Evolutionary conservation across 441 rosid genomes (phyloP), one percentile per base, ranked within the genome.

Genomic region (Mallotus repandus): DNA sequence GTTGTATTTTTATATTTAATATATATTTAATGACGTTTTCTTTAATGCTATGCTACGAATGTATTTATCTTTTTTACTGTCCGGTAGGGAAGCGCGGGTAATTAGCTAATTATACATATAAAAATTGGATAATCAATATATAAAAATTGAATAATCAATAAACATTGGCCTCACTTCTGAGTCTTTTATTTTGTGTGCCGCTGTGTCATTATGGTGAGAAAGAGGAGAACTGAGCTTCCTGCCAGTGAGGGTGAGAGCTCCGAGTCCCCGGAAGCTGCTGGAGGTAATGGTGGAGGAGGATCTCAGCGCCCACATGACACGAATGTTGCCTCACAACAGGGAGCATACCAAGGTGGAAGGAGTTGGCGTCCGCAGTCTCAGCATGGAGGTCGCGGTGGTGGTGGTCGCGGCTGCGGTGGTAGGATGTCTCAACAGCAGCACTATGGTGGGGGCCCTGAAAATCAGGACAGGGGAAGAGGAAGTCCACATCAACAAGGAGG

Each of bases 391-490:
- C 84, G 75, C 16, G 75, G 89, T 41, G 86, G 86, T 45, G 81
- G 87, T 48, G 84, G 88, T 46, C 85, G 89, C 7, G 85, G 89
- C 41, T 0, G 41, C 50, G 84, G 89, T 1, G 89, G 91, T n/a
- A 89, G 90, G 25, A 69, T 77, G 70, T 87, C 82, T 1, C 93
- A 75, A 5, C 97, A 83, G 76, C 96, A 86, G 32, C 86, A 82
- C 32, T 84, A 79, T 77, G 85, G 86, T 84, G 91, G 86, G 9
- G 74, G 83, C 48, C 79, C 77, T 62, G 97, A 89, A 55, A 76
- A 86, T 73, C 96, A 92, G 71, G 88, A 88, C 18, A 85, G 98
- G 74, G 97, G 95, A 79, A 79, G 97, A 70, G 41, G 41, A 4
- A 91, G 88, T 54, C 88, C 87, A 63, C 78, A 88, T 74, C 90